Percentiles rank a stretch among this genome's conserved stretches.
Evolutionary conservation across 2,329 filamentous ascomycete genomes (phyloP).

Genomic region (Cladophialophora psammophila): DNA sequence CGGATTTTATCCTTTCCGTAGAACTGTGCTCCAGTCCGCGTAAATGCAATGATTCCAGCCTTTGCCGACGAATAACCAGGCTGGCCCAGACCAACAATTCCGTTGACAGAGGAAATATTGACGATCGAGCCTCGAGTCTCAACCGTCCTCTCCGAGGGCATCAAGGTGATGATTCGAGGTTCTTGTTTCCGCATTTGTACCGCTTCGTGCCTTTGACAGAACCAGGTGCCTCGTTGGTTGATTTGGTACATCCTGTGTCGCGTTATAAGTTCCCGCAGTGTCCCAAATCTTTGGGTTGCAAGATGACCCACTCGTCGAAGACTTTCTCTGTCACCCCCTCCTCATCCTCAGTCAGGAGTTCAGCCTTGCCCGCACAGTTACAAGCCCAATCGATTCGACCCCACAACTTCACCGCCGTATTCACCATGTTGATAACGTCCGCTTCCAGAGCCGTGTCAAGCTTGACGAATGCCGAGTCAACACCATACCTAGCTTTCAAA

Average conservation of each 20-base stretch:
- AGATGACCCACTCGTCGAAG: neutral
- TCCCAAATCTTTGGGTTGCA: no score
- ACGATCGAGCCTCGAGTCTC: constrained; percentile 42
- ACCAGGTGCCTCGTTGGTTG: neutral
- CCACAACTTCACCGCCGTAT: constrained; percentile 49
- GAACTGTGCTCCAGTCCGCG: constrained; percentile 41
- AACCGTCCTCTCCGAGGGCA: neutral
- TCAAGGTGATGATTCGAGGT: neutral
- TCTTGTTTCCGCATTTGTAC: neutral
- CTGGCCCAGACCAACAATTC: constrained; percentile 47
- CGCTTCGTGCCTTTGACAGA: neutral
- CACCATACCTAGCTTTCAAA: neutral
- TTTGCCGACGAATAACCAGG: constrained; percentile 54
- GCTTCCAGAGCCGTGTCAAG: constrained; percentile 8
- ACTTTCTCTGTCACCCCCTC: neutral
- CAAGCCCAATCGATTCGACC: constrained; percentile 48
- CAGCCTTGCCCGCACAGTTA: constrained; percentile 15
- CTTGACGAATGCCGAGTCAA: constrained; percentile 11
- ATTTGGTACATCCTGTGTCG: neutral
- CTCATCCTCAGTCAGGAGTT: constrained; percentile 10
- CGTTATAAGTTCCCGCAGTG: no score
- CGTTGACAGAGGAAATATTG: constrained; percentile 52
- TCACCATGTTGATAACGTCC: constrained; percentile 37
- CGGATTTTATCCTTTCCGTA: constrained; percentile 17
- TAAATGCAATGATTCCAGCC: constrained; percentile 43